Conservation (phyloP, 176 grass and related monocot species). For the Lolium perenne region DNA sequence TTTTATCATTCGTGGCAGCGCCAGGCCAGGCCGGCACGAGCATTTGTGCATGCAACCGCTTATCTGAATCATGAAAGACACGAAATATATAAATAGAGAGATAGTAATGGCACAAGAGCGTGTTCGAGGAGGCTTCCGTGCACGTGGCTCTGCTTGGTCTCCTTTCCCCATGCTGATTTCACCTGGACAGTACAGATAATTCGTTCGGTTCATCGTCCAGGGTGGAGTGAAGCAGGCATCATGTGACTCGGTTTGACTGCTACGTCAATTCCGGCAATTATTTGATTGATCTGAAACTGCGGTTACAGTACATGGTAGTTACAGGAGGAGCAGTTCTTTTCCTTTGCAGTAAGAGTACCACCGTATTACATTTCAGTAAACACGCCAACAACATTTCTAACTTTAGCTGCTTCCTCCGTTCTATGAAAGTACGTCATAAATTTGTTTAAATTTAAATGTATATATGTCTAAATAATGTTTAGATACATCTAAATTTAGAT, state of each 20-base stretch:
- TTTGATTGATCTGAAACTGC: not conserved
- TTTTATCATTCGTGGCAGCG: not conserved
- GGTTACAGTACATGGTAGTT: not conserved
- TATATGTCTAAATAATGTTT: no score
- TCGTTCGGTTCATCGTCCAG: not conserved
- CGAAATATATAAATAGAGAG: not conserved
- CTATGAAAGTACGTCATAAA: no score
- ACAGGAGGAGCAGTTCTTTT: not conserved
- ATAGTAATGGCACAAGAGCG: not conserved
- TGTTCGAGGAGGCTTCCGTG: constrained; percentile 25
- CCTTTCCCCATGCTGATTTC: not conserved
- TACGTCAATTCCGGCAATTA: not conserved
- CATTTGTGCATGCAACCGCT: not conserved
- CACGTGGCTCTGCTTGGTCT: constrained; percentile 22
- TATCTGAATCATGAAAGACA: not conserved
- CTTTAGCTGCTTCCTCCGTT: no score
- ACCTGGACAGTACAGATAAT: not conserved
- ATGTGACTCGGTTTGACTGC: not conserved
- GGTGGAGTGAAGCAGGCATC: not conserved
- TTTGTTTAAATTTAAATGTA: no score
- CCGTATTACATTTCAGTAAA: no score
- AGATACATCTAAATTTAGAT: no score
- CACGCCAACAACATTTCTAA: no score
- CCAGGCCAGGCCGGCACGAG: not conserved
- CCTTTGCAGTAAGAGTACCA: not conserved